These are phyloP conservation scores for Ascochyta pisi DNA, from an alignment of 2,329 filamentous ascomycete genomes.

Conservation along the genomic window DNA sequence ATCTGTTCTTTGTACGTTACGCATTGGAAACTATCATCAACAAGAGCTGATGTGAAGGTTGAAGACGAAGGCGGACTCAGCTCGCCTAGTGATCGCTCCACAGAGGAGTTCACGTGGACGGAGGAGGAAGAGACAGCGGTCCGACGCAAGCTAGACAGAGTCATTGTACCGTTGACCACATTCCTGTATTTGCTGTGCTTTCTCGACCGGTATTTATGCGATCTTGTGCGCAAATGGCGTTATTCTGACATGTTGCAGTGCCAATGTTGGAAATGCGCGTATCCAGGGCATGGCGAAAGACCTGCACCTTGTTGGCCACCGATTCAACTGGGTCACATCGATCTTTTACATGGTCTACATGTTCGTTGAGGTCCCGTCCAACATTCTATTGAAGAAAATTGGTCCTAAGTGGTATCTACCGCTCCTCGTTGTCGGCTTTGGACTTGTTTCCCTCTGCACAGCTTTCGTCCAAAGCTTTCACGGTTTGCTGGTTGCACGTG, in stretches of 20 bases:
- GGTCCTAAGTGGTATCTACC: slow-evolving; percentile 62
- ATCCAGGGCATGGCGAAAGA: slow-evolving; percentile 62
- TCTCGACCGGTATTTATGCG: slow-evolving; percentile 47
- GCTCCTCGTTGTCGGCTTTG: slow-evolving; percentile 62
- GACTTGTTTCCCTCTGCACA: slow-evolving; percentile 61
- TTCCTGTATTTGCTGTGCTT: slow-evolving; percentile 63
- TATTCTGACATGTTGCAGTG: slow-evolving; percentile 27
- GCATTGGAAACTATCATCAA: neutral
- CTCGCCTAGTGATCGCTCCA: slow-evolving; percentile 36
- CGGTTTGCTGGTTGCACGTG: slow-evolving; percentile 57
- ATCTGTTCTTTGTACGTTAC: slow-evolving; percentile 9
- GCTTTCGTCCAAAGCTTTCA: slow-evolving; percentile 60
- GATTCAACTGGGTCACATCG: slow-evolving; percentile 65
- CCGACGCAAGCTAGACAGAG: slow-evolving; percentile 61
- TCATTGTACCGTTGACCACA: slow-evolving; percentile 61
- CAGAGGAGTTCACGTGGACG: slow-evolving; percentile 56
- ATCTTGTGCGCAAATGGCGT: neutral
- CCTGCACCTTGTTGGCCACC: slow-evolving; percentile 56
- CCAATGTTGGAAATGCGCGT: slow-evolving; percentile 62
- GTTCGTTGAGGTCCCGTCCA: slow-evolving; percentile 63
- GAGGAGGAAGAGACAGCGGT: slow-evolving; percentile 58
- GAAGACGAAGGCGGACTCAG: slow-evolving; percentile 11
- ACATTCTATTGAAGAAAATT: slow-evolving; percentile 62
- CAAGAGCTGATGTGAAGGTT: slow-evolving; percentile 1
- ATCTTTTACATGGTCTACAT: slow-evolving; percentile 67